A percentile compares a stretch with the other conserved stretches of the same genome.
Conservation (phyloP, 176 grass and related monocot genomes). For the Musa troglodytarum region DNA sequence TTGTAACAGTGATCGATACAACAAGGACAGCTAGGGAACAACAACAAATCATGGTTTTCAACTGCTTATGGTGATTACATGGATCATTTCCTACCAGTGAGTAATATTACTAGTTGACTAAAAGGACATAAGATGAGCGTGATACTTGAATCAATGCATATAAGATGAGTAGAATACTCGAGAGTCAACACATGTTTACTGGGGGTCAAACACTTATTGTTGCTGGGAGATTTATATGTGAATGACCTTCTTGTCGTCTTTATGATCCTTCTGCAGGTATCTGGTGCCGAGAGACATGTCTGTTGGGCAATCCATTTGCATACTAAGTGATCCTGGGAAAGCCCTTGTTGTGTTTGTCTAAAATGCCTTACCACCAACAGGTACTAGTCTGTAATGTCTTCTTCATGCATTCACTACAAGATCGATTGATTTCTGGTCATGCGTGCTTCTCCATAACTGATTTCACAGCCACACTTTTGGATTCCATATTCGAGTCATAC, state of each 20-base stretch:
- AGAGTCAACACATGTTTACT: too few relatives aligned
- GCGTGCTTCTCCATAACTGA: not conserved
- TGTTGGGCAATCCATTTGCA: slow-evolving; percentile 65
- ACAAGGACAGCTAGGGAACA: too few relatives aligned
- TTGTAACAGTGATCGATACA: too few relatives aligned
- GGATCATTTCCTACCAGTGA: too few relatives aligned
- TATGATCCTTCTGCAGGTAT: slow-evolving; percentile 14
- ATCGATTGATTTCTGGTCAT: not conserved
- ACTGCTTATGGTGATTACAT: too few relatives aligned
- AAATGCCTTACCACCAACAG: slow-evolving; percentile 68
- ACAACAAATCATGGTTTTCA: too few relatives aligned
- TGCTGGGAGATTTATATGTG: not conserved
- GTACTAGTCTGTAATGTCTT: not conserved
- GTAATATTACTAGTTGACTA: too few relatives aligned
- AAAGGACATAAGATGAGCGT: too few relatives aligned
- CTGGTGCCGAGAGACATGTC: slow-evolving; percentile 40
- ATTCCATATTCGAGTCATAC: slow-evolving; percentile 42
- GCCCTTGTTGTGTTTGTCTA: slow-evolving; percentile 75
- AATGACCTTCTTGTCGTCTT: not conserved
- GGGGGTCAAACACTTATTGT: too few relatives aligned
- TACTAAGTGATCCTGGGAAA: slow-evolving; percentile 40
- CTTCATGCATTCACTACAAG: not conserved
- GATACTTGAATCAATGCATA: too few relatives aligned
- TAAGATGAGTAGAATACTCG: too few relatives aligned
- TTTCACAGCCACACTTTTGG: slow-evolving; percentile 40